Conservation (phyloP, 345 rosid genomes). For the Mallotus nudiflorus region DNA sequence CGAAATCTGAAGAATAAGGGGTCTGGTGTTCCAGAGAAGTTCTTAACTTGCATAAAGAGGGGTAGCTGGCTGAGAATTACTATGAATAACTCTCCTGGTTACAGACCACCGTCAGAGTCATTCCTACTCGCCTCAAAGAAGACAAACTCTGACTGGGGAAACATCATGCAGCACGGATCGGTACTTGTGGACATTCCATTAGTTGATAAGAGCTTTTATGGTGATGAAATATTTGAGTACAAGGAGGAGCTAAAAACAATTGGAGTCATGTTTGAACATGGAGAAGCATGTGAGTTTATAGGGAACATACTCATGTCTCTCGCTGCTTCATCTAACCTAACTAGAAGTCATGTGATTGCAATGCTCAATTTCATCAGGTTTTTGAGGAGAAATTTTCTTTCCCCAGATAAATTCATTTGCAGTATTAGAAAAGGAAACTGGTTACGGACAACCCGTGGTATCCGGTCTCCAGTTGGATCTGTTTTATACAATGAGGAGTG, state of each 20-base stretch:
- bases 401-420: conserved; percentile 44
- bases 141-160: conserved; percentile 47
- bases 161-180: conserved; percentile 47
- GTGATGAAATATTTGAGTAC: conserved; percentile 35
- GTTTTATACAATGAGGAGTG: conserved; percentile 53
- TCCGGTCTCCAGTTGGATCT: conserved; percentile 51
- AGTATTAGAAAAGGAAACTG: conserved; percentile 43
- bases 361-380: conserved; percentile 53
- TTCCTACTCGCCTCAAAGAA: conserved; percentile 39
- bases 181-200: conserved; percentile 69
- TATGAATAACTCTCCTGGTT: conserved; percentile 42
- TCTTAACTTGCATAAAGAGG: conserved; percentile 46
- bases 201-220: conserved; percentile 57
- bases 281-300: conserved; percentile 52
- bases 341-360: conserved; percentile 44
- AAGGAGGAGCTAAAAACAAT: conserved; percentile 45
- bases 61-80: conserved; percentile 66
- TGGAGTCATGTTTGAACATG: conserved; percentile 64
- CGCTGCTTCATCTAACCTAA: conserved; percentile 39
- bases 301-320: conserved; percentile 56
- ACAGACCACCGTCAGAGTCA: conserved; percentile 58
- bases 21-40: conserved; percentile 34
- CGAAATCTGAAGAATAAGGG: conserved; percentile 8
- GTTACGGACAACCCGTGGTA: conserved; percentile 49
- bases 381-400: conserved; percentile 37